A percentile compares a stretch with the other conserved stretches of the same genome.
phyloP scores from a whole-genome alignment of 768 basidiomycete species.

The Podaxis sp. region DNA sequence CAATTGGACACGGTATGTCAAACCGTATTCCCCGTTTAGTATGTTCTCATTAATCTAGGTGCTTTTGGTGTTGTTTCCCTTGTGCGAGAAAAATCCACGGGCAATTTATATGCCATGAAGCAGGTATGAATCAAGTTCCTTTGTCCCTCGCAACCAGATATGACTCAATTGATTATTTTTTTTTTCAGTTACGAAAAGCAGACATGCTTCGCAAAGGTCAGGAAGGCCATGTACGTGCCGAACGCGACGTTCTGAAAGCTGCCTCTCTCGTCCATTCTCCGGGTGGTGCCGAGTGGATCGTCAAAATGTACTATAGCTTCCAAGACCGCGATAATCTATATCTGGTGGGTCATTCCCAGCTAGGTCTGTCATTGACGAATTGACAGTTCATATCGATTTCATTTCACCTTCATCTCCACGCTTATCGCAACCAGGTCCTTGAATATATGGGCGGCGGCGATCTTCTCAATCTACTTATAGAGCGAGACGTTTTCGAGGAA shows the following conservation, averaged over 20 bases:
- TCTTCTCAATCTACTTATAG: conserved; percentile 92
- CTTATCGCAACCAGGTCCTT: conserved; percentile 55
- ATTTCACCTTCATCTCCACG: conserved; percentile 29
- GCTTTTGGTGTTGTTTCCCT: conserved; percentile 96
- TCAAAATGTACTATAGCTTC: conserved; percentile 88
- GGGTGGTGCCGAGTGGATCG: conserved; percentile 87
- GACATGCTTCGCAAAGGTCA: conserved; percentile 97
- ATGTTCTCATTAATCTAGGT: conserved; percentile 42
- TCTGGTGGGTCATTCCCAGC: conserved; percentile 54
- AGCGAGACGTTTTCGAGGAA: conserved; percentile 87
- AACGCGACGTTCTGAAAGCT: conserved; percentile 89
- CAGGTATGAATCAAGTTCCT: conserved; percentile 49
- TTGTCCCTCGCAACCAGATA: conserved; percentile 10
- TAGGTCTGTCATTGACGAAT: conserved; percentile 24
- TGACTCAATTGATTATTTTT: conserved; percentile 16
- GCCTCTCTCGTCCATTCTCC: conserved; percentile 77
- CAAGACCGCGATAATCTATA: conserved; percentile 95
- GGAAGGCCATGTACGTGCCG: conserved; percentile 95
- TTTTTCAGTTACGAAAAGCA: conserved; percentile 67
- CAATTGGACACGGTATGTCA: conserved; percentile 82
- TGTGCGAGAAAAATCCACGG: conserved; percentile 76
- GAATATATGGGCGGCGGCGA: conserved; percentile 98
- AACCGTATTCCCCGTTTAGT: conserved; percentile 20
- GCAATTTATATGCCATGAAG: conserved; percentile 92
- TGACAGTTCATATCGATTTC: conserved; percentile 54